Conservation (phyloP, 2,329 filamentous ascomycete genomes). For the Chaetomium olivaceum region DNA sequence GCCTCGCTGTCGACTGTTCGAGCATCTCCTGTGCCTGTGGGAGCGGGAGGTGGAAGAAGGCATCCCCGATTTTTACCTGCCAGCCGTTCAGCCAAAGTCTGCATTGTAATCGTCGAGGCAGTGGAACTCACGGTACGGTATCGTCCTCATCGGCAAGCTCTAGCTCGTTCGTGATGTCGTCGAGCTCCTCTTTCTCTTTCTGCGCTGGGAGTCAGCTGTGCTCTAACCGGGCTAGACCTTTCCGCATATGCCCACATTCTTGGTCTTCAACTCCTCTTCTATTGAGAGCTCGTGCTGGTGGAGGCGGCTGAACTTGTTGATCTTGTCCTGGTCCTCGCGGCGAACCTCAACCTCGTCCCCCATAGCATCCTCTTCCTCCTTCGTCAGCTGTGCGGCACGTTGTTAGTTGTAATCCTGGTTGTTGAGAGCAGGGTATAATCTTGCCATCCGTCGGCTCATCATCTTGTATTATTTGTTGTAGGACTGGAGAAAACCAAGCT, state of each 20-base stretch:
- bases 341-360: conserved; percentile 89
- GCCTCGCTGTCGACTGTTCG: conserved; percentile 64
- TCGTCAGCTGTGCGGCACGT: conserved; percentile 69
- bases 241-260: conserved; percentile 57
- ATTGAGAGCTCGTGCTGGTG: conserved; percentile 81
- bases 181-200: conserved; percentile 98
- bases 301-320: conserved; percentile 94
- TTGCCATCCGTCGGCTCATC: conserved; percentile 25
- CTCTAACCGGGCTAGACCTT: background rate
- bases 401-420: background rate
- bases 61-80: conserved; percentile 95
- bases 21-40: conserved; percentile 86
- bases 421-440: background rate
- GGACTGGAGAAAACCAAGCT: background rate
- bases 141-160: conserved; percentile 96
- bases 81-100: conserved; percentile 12
- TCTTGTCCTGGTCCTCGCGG: conserved; percentile 96
- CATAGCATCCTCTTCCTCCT: conserved; percentile 80
- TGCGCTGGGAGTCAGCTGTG: conserved; percentile 41
- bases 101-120: background rate
- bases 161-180: conserved; percentile 86
- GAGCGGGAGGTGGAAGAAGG: conserved; percentile 85
- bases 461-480: conserved; percentile 12
- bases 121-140: conserved; percentile 71
- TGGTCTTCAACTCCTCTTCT: conserved; percentile 77